Evolutionary conservation across 2,329 filamentous ascomycete genomes (phyloP).

Genomic region (Zymoseptoria pseudotritici): DNA sequence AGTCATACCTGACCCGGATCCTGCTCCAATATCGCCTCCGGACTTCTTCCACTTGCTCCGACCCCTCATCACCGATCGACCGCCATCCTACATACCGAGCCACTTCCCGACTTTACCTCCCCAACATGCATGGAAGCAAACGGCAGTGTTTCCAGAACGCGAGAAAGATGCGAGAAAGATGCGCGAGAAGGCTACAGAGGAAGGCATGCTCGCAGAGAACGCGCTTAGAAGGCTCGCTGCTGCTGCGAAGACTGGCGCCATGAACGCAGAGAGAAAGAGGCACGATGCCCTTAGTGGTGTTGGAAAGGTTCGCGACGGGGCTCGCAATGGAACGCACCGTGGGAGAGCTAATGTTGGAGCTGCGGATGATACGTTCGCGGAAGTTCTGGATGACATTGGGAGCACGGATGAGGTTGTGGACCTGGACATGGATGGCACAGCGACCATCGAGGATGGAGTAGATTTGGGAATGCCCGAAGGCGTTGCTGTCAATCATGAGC

Average conservation of each 20-base stretch:
- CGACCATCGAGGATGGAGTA: slow-evolving; percentile 22
- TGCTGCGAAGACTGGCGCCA: slow-evolving; percentile 42
- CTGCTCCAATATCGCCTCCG: slow-evolving; percentile 34
- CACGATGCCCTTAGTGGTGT: slow-evolving; percentile 26
- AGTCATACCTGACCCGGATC: slow-evolving; percentile 34
- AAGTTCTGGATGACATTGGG: slow-evolving; percentile 39
- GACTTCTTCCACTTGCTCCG: slow-evolving; percentile 45
- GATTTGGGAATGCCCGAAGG: slow-evolving; percentile 30
- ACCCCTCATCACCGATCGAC: slow-evolving; percentile 43
- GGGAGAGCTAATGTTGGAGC: neutral
- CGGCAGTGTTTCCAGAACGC: slow-evolving; percentile 51
- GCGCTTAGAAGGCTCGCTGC: slow-evolving; percentile 53
- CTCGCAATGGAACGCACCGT: slow-evolving; percentile 21
- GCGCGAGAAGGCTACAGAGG: slow-evolving; percentile 54
- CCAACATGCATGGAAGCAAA: slow-evolving; percentile 56
- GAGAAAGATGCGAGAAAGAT: slow-evolving; percentile 51
- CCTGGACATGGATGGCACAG: slow-evolving; percentile 19
- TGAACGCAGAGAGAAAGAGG: slow-evolving; percentile 36
- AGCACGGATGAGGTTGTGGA: slow-evolving; percentile 30
- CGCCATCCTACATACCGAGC: slow-evolving; percentile 48
- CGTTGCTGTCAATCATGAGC: slow-evolving; percentile 53
- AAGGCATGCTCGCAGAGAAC: slow-evolving; percentile 58
- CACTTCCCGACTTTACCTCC: slow-evolving; percentile 58
- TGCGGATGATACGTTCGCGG: slow-evolving; percentile 47
- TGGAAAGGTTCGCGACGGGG: slow-evolving; percentile 18